Conservation (phyloP, 2,329 filamentous ascomycete genomes). For the Claviceps arundinis region DNA sequence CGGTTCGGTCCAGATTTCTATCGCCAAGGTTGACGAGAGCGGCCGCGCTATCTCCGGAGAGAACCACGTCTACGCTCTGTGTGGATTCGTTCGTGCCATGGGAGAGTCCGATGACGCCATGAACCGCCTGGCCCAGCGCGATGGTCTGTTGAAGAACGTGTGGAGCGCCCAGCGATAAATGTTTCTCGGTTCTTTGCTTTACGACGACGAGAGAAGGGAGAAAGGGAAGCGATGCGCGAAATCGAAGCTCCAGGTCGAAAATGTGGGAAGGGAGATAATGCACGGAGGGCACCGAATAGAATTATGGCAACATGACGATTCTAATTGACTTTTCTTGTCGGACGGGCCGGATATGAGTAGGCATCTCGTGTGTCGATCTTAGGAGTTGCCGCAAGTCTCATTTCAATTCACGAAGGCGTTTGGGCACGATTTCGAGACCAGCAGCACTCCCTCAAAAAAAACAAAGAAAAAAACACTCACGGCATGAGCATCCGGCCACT, state of each 20-base stretch:
- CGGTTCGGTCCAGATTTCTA: conserved; percentile 90
- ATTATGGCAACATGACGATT: conserved; percentile 5
- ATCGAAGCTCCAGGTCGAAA: conserved; percentile 4
- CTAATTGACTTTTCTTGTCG: conserved; percentile 5
- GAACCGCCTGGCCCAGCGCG: conserved; percentile 90
- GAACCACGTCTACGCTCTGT: conserved; percentile 94
- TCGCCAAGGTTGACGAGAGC: conserved; percentile 98
- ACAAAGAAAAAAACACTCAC: conserved; percentile 1
- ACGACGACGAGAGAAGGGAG: conserved; percentile 4
- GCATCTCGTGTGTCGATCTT: conserved; percentile 17
- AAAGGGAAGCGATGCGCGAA: conserved; percentile 6
- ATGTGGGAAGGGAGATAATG: background rate
- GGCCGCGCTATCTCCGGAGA: conserved; percentile 86
- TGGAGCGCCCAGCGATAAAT: conserved; percentile 65
- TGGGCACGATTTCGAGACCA: conserved; percentile 31
- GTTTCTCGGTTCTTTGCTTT: conserved; percentile 7
- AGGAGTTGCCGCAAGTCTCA: conserved; percentile 30
- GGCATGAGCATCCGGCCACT: background rate
- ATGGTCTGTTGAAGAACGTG: conserved; percentile 93
- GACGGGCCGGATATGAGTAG: conserved; percentile 21
- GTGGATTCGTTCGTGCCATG: conserved; percentile 94
- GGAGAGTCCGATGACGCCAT: conserved; percentile 95
- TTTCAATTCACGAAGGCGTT: conserved; percentile 32
- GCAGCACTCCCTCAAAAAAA: conserved; percentile 10
- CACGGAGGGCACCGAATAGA: background rate